Percentiles rank a stretch among this genome's conserved stretches.
Conservation (phyloP, 2,329 filamentous ascomycete species). For the Grosmannia clavigera region DNA sequence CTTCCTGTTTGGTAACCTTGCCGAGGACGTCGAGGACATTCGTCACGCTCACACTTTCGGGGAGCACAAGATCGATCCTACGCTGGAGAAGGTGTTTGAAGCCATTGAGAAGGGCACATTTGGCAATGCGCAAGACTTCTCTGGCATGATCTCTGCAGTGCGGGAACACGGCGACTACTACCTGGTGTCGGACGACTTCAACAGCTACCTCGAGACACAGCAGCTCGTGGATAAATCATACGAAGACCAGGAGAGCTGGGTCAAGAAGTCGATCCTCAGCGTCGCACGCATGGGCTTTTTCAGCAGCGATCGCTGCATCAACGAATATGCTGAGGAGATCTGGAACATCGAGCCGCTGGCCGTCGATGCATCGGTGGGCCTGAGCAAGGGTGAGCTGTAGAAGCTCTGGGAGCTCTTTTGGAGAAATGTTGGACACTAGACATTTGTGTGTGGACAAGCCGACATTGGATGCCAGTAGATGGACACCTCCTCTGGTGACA, state of each 20-base stretch:
- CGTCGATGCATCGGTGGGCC: constrained; percentile 21
- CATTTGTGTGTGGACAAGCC: no score
- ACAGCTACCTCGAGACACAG: constrained; percentile 87
- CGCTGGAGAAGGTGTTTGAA: constrained; percentile 70
- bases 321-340: constrained; percentile 92
- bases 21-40: constrained; percentile 93
- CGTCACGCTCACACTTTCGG: constrained; percentile 83
- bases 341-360: constrained; percentile 87
- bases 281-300: constrained; percentile 97
- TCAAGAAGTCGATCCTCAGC: constrained; percentile 76
- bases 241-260: constrained; percentile 83
- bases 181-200: constrained; percentile 93
- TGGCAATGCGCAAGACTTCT: constrained; percentile 66
- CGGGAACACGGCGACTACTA: constrained; percentile 95
- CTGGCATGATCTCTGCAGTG: constrained; percentile 73
- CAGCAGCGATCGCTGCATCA: constrained; percentile 86
- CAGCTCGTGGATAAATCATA: constrained; percentile 84
- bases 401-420: not conserved
- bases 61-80: constrained; percentile 61
- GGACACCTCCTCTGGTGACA: not conserved
- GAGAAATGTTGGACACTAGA: no score
- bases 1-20: constrained; percentile 92
- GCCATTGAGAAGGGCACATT: constrained; percentile 71
- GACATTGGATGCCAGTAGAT: not conserved
- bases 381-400: constrained; percentile 9